Percentiles rank a stretch among this genome's conserved stretches.
These are phyloP conservation scores for Thecaphora thlaspeos DNA, from an alignment of 1,284 basidiomycete genomes.

Conservation along the genomic window DNA sequence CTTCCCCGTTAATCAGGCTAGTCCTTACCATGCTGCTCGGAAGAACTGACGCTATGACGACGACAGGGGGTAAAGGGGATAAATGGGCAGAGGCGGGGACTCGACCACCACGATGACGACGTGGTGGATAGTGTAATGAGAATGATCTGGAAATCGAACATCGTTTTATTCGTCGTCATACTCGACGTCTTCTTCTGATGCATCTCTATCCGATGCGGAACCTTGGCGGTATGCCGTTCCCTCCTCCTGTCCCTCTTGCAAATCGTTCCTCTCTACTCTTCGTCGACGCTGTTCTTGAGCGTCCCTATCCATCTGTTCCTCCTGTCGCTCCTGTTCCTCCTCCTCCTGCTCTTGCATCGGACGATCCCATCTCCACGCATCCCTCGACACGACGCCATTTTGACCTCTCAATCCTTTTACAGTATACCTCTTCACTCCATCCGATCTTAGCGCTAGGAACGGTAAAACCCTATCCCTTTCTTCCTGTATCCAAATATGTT, in stretches of 20 bases:
- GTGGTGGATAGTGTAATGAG: no score
- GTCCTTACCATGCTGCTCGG: conserved; percentile 35
- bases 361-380: conserved; percentile 15
- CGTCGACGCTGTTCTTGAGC: conserved; percentile 6
- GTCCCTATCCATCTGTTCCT: conserved; percentile 5
- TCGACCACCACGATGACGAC: conserved; percentile 5
- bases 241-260: no score
- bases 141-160: not conserved
- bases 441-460: conserved; percentile 8
- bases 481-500: conserved; percentile 16
- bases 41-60: not conserved
- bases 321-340: not conserved
- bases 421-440: conserved; percentile 10
- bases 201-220: no score
- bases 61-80: not conserved
- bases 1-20: conserved; percentile 52
- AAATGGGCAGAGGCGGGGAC: not conserved
- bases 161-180: conserved; percentile 12
- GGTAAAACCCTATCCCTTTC: conserved; percentile 19
- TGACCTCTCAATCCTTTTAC: conserved; percentile 16
- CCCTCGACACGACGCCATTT: conserved; percentile 11
- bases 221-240: no score
- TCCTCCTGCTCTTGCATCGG: not conserved
- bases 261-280: no score
- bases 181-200: conserved; percentile 4